Evolutionary conservation across 306 rosid species (phyloP).

Genomic region (Comarum palustre): DNA sequence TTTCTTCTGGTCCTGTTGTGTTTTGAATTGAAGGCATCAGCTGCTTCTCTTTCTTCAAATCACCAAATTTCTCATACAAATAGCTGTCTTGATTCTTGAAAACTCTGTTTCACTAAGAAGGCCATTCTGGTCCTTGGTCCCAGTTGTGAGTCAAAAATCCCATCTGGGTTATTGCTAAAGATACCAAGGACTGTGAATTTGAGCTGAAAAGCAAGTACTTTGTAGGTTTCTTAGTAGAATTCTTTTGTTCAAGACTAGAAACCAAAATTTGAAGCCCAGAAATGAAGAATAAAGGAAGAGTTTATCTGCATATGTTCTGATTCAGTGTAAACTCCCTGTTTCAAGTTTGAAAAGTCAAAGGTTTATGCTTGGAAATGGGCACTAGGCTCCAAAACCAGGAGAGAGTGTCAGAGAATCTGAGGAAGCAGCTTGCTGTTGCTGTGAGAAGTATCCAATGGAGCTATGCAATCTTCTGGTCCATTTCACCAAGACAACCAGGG

Average conservation of each 20-base stretch:
- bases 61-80: slow-evolving; percentile 2
- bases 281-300: slow-evolving; percentile 17
- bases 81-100: slow-evolving; percentile 4
- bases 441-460: slow-evolving; percentile 85
- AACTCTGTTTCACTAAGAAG: slow-evolving; percentile 8
- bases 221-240: neutral
- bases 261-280: slow-evolving; percentile 21
- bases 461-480: slow-evolving; percentile 76
- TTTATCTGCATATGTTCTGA: slow-evolving; percentile 11
- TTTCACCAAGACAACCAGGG: slow-evolving; percentile 60
- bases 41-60: slow-evolving; percentile 4
- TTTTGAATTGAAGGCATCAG: neutral
- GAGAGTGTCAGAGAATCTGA: slow-evolving; percentile 49
- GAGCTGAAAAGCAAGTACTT: slow-evolving; percentile 14
- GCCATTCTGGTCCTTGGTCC: slow-evolving; percentile 10
- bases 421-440: slow-evolving; percentile 70
- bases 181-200: slow-evolving; percentile 9
- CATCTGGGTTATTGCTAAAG: slow-evolving; percentile 19
- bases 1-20: neutral
- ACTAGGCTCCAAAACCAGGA: slow-evolving; percentile 28
- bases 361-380: slow-evolving; percentile 30
- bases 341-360: slow-evolving; percentile 17
- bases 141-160: slow-evolving; percentile 15
- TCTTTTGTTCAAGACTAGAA: neutral
- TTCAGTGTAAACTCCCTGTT: slow-evolving; percentile 2